phyloP scores from a whole-genome alignment of 2,329 filamentous ascomycete species.

The Raffaelea ambrosiae region DNA sequence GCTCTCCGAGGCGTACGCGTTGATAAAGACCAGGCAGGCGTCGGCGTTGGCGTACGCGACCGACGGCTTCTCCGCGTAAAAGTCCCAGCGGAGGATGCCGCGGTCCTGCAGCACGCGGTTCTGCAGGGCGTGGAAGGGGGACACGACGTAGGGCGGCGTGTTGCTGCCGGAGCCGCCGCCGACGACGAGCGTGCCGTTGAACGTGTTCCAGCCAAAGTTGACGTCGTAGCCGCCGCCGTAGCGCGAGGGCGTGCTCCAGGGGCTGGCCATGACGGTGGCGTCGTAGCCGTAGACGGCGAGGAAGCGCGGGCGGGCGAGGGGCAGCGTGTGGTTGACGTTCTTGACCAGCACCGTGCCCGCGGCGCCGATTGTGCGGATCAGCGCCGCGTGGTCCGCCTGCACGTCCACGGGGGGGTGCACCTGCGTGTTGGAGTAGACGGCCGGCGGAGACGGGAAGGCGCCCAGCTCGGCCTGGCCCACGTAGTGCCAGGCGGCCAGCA shows the following conservation, averaged over 20 bases:
- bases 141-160: conserved; percentile 32
- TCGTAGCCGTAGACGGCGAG: conserved; percentile 55
- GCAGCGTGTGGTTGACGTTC: conserved; percentile 54
- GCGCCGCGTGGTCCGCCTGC: conserved; percentile 35
- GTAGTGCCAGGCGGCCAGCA: conserved; percentile 48
- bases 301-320: conserved; percentile 35
- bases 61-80: conserved; percentile 32
- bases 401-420: conserved; percentile 52
- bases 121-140: conserved; percentile 51
- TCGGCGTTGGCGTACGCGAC: conserved; percentile 39
- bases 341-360: conserved; percentile 50
- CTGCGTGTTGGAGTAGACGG: conserved; percentile 31
- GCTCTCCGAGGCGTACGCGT: conserved; percentile 69
- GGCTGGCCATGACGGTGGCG: conserved; percentile 39
- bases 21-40: conserved; percentile 58
- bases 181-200: conserved; percentile 42
- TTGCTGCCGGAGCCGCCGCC: conserved; percentile 44
- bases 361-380: conserved; percentile 44
- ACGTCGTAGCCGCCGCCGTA: conserved; percentile 26
- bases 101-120: conserved; percentile 41
- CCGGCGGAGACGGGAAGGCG: conserved; percentile 21
- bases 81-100: conserved; percentile 52
- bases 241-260: conserved; percentile 39
- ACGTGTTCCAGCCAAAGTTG: conserved; percentile 41
- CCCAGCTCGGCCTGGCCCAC: conserved; percentile 52